Evolutionary conservation across 129 eudicot genomes (phyloP), one percentile per base, ranked within the genome.

Genomic region (Saposhnikovia divaricata): DNA sequence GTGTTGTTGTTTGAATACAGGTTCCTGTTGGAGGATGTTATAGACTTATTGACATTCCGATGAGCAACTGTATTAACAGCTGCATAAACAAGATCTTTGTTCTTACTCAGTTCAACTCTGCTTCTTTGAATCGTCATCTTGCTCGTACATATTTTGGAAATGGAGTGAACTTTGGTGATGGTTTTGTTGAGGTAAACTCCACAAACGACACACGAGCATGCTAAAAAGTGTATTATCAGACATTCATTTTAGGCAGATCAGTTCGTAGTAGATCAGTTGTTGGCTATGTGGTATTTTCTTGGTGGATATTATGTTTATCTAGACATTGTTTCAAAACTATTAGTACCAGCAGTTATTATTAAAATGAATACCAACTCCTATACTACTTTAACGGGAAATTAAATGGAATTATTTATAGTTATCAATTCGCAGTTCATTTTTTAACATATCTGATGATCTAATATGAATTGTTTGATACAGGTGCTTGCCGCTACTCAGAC

Each of bases 21-120:
- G 96, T 95, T 77, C 98, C 98, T 14, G 90, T 95, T 73, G 98
- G 97, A 75, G 98, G 98, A 76, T 95, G 98, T 88, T 95, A 95
- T 81, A 85, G 97, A 84, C 94, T 95, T 42, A 95, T 95, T 61
- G 98, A 95, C 84, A 92, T 95, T 77, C 98, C 98, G 9, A 92
- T 95, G 98, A 95, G 98, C 87, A 95, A 95, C 80, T 95, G 98
- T 80, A 87, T 95, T 57, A 95, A 95, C 85, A 95, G 98, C 66
- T 87, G 89, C 66, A 92, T 95, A 78, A 95, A 92, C 88, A 95
- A 92, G 87, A 87, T 95, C 21, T 95, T 90, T 77, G 92, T 95
- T 81, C 90, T 95, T 28, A 95, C 98, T 34, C 98, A 95, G 73
- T 95, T 89, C 87, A 95, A 95, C 81, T 95, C 98, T 5, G 97